A percentile compares a stretch with the other conserved stretches of the same genome.
These are phyloP conservation scores for Podosphaera fusca DNA, from an alignment of 2,329 filamentous ascomycete species.

Conservation along the genomic window DNA sequence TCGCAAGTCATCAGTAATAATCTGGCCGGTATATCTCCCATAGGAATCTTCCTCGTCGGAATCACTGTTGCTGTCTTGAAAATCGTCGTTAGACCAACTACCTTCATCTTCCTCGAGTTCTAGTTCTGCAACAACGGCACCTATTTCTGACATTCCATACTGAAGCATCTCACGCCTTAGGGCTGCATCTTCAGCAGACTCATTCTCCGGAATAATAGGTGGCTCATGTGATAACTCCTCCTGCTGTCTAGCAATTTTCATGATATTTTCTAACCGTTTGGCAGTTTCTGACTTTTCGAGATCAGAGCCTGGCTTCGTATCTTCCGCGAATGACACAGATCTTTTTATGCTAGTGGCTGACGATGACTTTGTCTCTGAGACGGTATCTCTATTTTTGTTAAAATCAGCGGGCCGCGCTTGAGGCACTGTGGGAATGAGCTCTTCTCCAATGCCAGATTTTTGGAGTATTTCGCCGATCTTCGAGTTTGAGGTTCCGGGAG, in stretches of 20 bases:
- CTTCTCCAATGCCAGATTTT: conserved; percentile 46
- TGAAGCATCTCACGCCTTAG: conserved; percentile 73
- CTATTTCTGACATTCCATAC: conserved; percentile 73
- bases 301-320: conserved; percentile 26
- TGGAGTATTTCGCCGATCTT: conserved; percentile 49
- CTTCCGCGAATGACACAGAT: conserved; percentile 37
- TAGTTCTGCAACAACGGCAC: conserved; percentile 77
- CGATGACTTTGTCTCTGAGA: no score
- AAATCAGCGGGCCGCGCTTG: neutral
- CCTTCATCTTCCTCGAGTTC: conserved; percentile 49
- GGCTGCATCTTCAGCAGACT: conserved; percentile 57
- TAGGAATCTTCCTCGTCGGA: conserved; percentile 43
- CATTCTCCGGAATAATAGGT: conserved; percentile 45
- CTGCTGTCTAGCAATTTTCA: conserved; percentile 31
- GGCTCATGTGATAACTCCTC: conserved; percentile 19
- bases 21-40: conserved; percentile 45
- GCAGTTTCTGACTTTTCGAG: conserved; percentile 11
- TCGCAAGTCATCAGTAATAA: conserved; percentile 48
- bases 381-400: no score
- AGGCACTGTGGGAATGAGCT: conserved; percentile 10
- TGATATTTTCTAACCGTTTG: conserved; percentile 28
- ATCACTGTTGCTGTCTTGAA: conserved; percentile 28
- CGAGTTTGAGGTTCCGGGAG: conserved; percentile 42
- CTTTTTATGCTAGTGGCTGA: conserved; percentile 21
- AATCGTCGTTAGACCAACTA: conserved; percentile 31